These are phyloP conservation scores for Leccinum boreale DNA, from an alignment of 768 basidiomycete genomes.

Conservation along the genomic window DNA sequence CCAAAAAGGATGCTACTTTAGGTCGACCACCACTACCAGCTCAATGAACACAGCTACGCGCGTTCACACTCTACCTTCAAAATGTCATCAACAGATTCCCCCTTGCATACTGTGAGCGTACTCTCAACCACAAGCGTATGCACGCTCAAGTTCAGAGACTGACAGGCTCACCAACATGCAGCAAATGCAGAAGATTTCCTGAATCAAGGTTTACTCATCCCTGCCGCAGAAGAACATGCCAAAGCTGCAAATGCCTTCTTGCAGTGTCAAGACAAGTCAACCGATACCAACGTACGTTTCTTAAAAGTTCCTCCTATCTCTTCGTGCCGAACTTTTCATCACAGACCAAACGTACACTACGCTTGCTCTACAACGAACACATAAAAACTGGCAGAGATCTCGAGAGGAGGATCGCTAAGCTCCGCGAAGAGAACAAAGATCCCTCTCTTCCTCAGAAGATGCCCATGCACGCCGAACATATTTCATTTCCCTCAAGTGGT, in stretches of 20 bases:
- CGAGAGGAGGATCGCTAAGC: constrained; percentile 65
- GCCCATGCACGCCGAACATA: constrained; percentile 24
- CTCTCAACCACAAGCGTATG: background rate
- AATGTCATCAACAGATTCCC: constrained; percentile 41
- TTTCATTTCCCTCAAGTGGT: constrained; percentile 14
- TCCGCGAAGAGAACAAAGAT: constrained; percentile 75
- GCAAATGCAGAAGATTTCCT: constrained; percentile 74
- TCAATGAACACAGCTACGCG: constrained; percentile 1
- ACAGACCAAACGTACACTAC: constrained; percentile 75
- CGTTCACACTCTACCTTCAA: background rate
- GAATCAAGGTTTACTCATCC: constrained; percentile 63
- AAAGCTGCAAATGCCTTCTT: constrained; percentile 76
- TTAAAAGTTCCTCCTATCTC: background rate
- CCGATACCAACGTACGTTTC: constrained; percentile 62
- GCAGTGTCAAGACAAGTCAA: constrained; percentile 68
- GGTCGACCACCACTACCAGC: background rate
- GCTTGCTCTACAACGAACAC: constrained; percentile 75
- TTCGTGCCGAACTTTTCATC: constrained; percentile 6
- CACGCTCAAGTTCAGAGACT: constrained; percentile 4
- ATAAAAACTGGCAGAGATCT: constrained; percentile 67
- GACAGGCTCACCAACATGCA: constrained; percentile 78
- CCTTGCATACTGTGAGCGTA: constrained; percentile 48
- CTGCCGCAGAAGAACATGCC: constrained; percentile 69
- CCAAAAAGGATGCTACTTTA: constrained; percentile 6
- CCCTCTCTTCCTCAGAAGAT: constrained; percentile 67